These are phyloP conservation scores for Ogataea paraovalis DNA, from an alignment of 805 yeast species.

Conservation along the genomic window DNA sequence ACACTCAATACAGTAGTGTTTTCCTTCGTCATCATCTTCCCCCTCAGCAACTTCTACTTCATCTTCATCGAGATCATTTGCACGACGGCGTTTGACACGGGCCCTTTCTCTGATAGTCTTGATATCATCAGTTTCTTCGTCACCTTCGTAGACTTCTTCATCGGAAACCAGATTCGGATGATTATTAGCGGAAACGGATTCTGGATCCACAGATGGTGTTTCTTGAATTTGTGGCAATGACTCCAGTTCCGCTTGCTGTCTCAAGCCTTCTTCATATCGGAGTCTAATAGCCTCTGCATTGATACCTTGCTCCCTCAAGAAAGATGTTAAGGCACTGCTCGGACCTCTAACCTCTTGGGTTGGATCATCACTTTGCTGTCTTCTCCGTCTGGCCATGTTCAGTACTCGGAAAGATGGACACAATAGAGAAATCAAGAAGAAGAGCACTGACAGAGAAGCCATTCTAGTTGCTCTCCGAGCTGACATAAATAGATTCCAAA, in stretches of 20 bases:
- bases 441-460: no score
- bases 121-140: slow-evolving; percentile 21
- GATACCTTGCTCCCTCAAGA: slow-evolving; percentile 84
- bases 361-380: slow-evolving; percentile 6
- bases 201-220: no score
- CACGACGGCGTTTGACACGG: slow-evolving; percentile 35
- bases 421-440: no score
- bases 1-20: slow-evolving; percentile 56
- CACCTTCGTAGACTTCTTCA: slow-evolving; percentile 36
- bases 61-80: slow-evolving; percentile 26
- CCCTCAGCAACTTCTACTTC: slow-evolving; percentile 28
- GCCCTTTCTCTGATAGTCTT: slow-evolving; percentile 18
- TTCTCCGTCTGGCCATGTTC: slow-evolving; percentile 25
- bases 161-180: slow-evolving; percentile 21
- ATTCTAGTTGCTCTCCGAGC: no score
- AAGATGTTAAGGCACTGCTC: slow-evolving; percentile 87
- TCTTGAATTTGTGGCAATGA: slow-evolving; percentile 6
- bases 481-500: no score
- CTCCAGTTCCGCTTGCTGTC: slow-evolving; percentile 26
- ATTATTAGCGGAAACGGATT: no score
- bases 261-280: slow-evolving; percentile 28
- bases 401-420: no score
- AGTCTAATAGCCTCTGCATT: slow-evolving; percentile 71
- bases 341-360: slow-evolving; percentile 44
- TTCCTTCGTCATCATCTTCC: slow-evolving; percentile 46